A percentile compares a stretch with the other conserved stretches of the same genome.
Evolutionary conservation across 345 rosid species (phyloP).

Genomic region (Fremontodendron californicum): DNA sequence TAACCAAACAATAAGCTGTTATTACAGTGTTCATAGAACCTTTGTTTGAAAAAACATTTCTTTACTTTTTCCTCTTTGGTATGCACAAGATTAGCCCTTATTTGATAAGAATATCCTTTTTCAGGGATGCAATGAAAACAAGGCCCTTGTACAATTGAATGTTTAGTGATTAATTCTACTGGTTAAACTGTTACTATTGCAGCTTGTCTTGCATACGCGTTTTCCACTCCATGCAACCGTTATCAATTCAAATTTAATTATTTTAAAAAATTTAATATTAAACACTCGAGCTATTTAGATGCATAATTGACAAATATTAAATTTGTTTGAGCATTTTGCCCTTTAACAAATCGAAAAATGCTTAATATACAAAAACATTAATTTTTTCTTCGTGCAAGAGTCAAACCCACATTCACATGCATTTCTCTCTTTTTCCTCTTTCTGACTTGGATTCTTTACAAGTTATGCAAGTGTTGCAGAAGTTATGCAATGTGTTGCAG

Average conservation of each 20-base stretch:
- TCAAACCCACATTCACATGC: no score
- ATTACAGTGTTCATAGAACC: constrained; percentile 13
- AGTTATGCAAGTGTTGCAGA: background rate
- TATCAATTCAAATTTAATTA: no score
- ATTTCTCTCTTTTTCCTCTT: no score
- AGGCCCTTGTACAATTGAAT: background rate
- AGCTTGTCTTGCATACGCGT: background rate
- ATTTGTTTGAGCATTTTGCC: no score
- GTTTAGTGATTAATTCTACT: background rate
- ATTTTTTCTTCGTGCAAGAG: no score
- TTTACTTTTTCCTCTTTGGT: background rate
- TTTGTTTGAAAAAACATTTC: background rate
- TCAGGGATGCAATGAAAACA: background rate
- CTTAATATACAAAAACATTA: no score
- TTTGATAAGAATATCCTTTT: background rate
- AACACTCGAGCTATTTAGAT: no score
- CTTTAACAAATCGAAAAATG: no score
- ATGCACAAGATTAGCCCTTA: background rate
- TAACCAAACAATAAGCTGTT: background rate
- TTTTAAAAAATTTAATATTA: no score
- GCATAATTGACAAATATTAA: no score
- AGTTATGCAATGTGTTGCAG: background rate
- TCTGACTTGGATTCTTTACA: no score
- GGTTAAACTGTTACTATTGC: background rate
- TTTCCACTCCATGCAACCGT: background rate